Conservation (phyloP, 345 rosid genomes). For the Eucalyptus curtisii region DNA sequence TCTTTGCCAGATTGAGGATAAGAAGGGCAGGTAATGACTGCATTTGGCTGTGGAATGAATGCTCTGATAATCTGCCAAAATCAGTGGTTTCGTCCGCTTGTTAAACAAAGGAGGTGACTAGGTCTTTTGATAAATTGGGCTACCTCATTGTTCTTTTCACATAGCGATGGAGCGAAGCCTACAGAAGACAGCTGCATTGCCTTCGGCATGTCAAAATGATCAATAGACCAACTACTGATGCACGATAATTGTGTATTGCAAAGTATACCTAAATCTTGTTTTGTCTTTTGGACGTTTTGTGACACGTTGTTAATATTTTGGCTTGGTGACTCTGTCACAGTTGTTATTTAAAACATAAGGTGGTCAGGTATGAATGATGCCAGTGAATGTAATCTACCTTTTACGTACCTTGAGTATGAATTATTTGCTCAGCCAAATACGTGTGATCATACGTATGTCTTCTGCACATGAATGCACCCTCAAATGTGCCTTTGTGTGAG, state of each 20-base stretch:
- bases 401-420: no score
- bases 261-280: background rate
- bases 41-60: background rate
- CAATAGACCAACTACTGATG: no score
- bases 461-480: no score
- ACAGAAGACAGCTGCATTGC: no score
- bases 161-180: no score
- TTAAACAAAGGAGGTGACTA: background rate
- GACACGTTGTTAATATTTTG: no score
- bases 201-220: no score
- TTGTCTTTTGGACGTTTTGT: no score
- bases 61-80: background rate
- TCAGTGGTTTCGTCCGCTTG: background rate
- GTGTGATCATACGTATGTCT: no score
- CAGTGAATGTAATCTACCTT: background rate
- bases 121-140: background rate
- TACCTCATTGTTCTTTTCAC: background rate
- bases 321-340: no score
- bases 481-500: no score
- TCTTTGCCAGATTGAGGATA: slow-evolving; percentile 1
- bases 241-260: background rate
- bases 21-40: background rate
- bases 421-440: no score
- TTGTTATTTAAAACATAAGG: background rate
- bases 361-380: background rate